Base-by-base conservation (phyloP, 192 early-diverging fungal genomes). In the Pilobolus umbonatus region DNA sequence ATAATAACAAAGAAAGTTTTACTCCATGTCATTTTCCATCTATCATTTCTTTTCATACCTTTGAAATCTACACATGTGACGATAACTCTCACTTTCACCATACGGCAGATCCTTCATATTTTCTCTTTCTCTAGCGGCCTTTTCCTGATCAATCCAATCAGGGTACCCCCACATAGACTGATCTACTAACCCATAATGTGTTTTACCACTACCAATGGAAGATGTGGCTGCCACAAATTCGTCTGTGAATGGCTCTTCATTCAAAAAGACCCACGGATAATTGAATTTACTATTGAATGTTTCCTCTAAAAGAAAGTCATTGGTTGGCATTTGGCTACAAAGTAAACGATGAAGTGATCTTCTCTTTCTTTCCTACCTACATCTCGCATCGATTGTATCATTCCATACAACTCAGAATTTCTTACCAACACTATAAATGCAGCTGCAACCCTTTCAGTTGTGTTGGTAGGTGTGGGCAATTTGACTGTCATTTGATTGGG, bases 201-300 rank as follows among this genome's bases (percentile, higher is more conserved):
- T 80, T 51, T 87, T 66, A 7, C 77, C 80, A 10, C 52, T 71
- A 14, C 75, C 77, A 26, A 67, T 55, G 38, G 49, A 60, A 8
- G 15, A 52, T 48, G 79, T 87, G 29, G 68, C 59, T 0, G 70
- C 61, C 38, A 78, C 87, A 62, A 94, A 94, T 29, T 82, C 73
- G 21, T 88, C 75, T 24, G 81, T 77, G 60, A 93, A 92, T 7
- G 80, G 82, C 44, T 75, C 73, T 39, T 93, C 78, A 76, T 93
- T 94, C 31, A 94, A 72, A 60, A 92, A 88, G 5, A 94, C 77
- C 60, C 92, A 94, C 0, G 90, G 89, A 60, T 94, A 94, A 61
- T 83, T 63, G 73, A 87, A 86, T 8, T 73, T 70, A 43, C 61
- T 70, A 65, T 93, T 93, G 66, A 92, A 89, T 36, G 81, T 78